Evolutionary conservation across 2,329 filamentous ascomycete genomes (phyloP).

Genomic region (Peltaster fructicola): DNA sequence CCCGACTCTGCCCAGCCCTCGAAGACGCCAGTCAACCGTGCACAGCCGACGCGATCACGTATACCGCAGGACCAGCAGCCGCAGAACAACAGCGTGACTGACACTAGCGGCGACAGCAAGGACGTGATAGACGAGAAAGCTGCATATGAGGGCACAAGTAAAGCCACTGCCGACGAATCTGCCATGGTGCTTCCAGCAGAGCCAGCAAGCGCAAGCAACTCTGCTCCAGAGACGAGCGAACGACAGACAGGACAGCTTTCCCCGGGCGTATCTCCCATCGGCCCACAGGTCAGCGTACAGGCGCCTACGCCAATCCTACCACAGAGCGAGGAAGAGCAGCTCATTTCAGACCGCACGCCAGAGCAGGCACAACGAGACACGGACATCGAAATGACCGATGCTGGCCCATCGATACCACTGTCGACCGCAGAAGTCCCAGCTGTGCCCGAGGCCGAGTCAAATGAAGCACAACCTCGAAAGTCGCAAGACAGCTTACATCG

Average conservation of each 20-base stretch:
- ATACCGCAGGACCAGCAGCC: conserved; percentile 31
- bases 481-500: too few relatives aligned
- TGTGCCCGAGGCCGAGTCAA: conserved; percentile 2
- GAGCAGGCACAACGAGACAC: conserved; percentile 32
- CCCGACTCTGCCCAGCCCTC: conserved; percentile 33
- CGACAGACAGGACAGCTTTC: too few relatives aligned
- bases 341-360: conserved; percentile 32
- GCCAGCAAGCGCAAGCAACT: too few relatives aligned
- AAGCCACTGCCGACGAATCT: conserved; percentile 8
- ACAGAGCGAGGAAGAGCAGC: conserved; percentile 15
- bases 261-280: too few relatives aligned
- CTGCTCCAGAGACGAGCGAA: too few relatives aligned
- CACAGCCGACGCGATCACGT: conserved; percentile 18
- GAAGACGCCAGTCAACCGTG: conserved; percentile 21
- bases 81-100: conserved; percentile 22
- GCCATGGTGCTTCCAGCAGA: conserved; percentile 5
- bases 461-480: too few relatives aligned
- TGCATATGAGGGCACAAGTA: conserved; percentile 5
- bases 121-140: conserved; percentile 29
- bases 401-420: conserved; percentile 28
- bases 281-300: conserved; percentile 25
- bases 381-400: conserved; percentile 49
- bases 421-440: conserved; percentile 20
- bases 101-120: conserved; percentile 27
- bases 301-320: conserved; percentile 28